Evolutionary conservation across 1,284 basidiomycete genomes (phyloP), one percentile per base, ranked within the genome.

Genomic region (Gomphus bonarii): DNA sequence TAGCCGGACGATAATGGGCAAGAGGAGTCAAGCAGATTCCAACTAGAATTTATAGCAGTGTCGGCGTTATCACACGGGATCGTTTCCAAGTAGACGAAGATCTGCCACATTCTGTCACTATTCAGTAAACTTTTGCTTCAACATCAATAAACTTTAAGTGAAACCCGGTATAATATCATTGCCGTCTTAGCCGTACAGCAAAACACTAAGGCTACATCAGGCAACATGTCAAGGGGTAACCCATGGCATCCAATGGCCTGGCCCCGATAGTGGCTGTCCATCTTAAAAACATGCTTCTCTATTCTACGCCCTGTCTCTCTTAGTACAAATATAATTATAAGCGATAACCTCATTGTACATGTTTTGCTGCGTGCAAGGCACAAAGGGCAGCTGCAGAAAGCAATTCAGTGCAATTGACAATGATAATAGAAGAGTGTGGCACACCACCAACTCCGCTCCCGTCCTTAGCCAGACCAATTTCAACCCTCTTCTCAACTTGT

Each of bases 401-500:
- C 20, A 40, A 35, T 9, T 38, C 44, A 16, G 38, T 31, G 20
- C 57, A 57, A 6, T 14, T 40, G 57, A 30, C 55, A 38, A 54
- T 42, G 62, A 50, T 57, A 30, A 49, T 49, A 59, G 20, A 47
- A 40, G 35, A 38, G 28, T 35, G 42, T 11, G 20, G 68, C 86
- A 71, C 70, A 94, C 91, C 92, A 66, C 95, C 95, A 42, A 95
- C 93, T 54, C 95, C 97, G 67, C 91, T 95, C 25, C 97, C 95
- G 67, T 99, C 97, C 72, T 97, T 98, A 4, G 95, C 95, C 64
- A 97, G 70, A 22, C 91, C 94, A 63, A 98, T 90, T 60, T 85
- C 80, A 7, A 97, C 82, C 38, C 82, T 75, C 65, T 80, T 76
- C 72, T 93, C 92, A 4, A 87, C 81, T 43, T 90, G 80, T 43